These are phyloP conservation scores for fission yeast (Schizosaccharomyces pombe) DNA, from an alignment of 805 yeast species.

Conservation along the genomic window DNA sequence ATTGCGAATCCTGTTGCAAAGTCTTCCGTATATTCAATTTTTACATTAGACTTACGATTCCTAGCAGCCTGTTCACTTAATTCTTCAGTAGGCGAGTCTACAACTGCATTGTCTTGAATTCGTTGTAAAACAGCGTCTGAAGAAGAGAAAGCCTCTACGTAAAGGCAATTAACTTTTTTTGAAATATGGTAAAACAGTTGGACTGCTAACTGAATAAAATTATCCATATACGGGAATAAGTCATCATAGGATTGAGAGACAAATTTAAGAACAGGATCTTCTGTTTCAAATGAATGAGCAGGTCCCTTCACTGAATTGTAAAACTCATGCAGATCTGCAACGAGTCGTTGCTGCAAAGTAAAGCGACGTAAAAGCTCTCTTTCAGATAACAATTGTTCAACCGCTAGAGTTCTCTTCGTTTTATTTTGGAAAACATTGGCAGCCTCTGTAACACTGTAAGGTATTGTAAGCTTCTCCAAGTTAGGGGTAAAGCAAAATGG, in stretches of 20 bases:
- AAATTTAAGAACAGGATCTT: background rate
- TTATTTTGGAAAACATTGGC: background rate
- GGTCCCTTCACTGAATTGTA: background rate
- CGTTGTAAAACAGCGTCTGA: background rate
- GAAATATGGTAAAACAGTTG: background rate
- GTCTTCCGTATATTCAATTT: no score
- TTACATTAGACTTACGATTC: no score
- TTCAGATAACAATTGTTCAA: no score
- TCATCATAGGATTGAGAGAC: background rate
- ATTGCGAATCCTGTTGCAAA: background rate
- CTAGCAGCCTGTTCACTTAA: no score
- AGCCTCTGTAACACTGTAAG: background rate
- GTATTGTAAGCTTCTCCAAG: background rate
- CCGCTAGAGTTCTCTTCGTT: background rate
- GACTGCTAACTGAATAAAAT: background rate
- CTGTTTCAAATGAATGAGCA: background rate
- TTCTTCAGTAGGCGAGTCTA: background rate
- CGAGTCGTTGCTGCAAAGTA: no score
- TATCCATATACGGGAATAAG: background rate
- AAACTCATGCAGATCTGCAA: no score
- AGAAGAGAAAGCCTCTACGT: background rate
- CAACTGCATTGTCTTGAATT: background rate
- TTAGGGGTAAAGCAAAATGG: background rate
- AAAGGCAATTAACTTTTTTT: background rate
- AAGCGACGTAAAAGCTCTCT: no score